Conservation (phyloP, 2,329 filamentous ascomycete species). For the Cladosporium sp. region DNA sequence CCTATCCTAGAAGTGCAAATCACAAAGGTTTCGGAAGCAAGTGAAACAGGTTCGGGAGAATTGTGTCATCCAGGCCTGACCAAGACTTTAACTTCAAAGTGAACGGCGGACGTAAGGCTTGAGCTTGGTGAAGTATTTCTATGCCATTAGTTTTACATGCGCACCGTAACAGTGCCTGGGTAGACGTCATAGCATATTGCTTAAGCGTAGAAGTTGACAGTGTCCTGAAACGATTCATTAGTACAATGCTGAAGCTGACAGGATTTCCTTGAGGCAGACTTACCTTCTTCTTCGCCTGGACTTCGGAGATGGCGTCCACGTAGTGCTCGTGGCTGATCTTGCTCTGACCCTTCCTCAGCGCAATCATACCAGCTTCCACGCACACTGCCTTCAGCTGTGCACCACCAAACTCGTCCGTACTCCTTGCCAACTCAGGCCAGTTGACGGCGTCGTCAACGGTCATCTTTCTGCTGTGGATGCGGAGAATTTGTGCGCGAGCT, state of each 20-base stretch:
- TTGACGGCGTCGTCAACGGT: conserved; percentile 89
- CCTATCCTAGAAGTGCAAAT: no score
- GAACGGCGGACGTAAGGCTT: neutral
- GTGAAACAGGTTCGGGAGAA: neutral
- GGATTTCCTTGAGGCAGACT: neutral
- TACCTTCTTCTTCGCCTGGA: conserved; percentile 90
- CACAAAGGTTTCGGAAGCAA: neutral
- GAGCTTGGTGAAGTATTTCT: neutral
- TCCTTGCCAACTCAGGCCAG: conserved; percentile 91
- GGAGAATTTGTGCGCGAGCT: conserved; percentile 91
- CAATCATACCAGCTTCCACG: conserved; percentile 99
- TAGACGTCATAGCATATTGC: conserved; percentile 1
- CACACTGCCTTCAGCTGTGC: conserved; percentile 98
- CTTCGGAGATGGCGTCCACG: conserved; percentile 95
- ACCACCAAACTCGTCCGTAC: conserved; percentile 96
- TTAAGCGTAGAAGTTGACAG: conserved; percentile 35
- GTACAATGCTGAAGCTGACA: neutral
- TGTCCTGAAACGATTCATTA: conserved; percentile 24
- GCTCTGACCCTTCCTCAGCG: conserved; percentile 84
- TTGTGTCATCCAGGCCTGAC: neutral
- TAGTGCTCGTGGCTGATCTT: conserved; percentile 99
- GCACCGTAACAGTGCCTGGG: neutral
- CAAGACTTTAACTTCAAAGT: neutral
- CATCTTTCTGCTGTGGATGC: conserved; percentile 98
- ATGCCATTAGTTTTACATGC: conserved; percentile 12